phyloP scores from a whole-genome alignment of 257 asterid genomes.

The Solanum lycopersicoides region DNA sequence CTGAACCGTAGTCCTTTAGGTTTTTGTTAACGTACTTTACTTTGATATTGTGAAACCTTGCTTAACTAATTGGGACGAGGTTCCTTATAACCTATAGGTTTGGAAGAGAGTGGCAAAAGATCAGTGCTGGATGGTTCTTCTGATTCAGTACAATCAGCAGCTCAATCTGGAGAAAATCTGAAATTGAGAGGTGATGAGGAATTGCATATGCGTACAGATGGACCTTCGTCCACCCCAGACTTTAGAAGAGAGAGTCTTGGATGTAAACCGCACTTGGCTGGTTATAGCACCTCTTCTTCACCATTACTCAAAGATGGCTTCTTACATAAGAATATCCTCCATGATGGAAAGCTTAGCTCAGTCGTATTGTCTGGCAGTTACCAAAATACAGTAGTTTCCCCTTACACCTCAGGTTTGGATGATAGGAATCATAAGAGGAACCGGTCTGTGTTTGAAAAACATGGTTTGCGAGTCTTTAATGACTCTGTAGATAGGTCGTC shows the following conservation, averaged over 20 bases:
- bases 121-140: conserved; percentile 7
- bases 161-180: conserved; percentile 25
- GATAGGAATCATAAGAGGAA: conserved; percentile 13
- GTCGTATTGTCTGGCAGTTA: conserved; percentile 14
- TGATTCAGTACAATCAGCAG: conserved; percentile 37
- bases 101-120: conserved; percentile 8
- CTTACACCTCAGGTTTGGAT: conserved; percentile 17
- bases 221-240: conserved; percentile 5
- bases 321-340: conserved; percentile 19
- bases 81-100: conserved; percentile 4
- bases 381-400: conserved; percentile 10
- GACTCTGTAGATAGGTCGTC: conserved; percentile 19
- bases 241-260: conserved; percentile 15
- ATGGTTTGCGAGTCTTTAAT: conserved; percentile 10
- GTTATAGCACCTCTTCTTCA: conserved; percentile 10
- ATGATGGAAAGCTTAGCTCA: background rate
- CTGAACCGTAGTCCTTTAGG: conserved; percentile 7
- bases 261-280: conserved; percentile 16
- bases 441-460: conserved; percentile 11
- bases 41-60: background rate
- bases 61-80: conserved; percentile 4
- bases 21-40: background rate
- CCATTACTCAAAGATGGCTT: conserved; percentile 27
- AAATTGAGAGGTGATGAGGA: conserved; percentile 21
- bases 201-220: conserved; percentile 12